Base-by-base conservation (phyloP, 2,329 filamentous ascomycete genomes). In the Xylariales sp. region DNA sequence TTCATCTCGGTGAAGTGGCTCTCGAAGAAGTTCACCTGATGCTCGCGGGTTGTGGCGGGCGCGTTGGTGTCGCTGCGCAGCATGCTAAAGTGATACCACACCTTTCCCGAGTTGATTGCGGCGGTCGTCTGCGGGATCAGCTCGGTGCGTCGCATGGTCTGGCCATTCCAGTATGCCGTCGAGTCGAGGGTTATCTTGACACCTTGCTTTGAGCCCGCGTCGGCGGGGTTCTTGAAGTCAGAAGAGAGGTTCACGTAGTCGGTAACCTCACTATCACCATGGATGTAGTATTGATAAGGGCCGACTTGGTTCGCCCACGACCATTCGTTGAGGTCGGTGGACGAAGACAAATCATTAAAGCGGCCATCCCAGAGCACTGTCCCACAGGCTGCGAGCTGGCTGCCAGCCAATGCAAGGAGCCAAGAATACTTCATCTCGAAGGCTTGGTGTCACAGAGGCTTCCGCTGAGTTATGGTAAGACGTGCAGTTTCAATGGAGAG, bases 1-100 rank as follows among this genome's bases (percentile, higher is more conserved):
- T 93, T 92, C 77, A 93, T 80, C 82, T 93, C 91, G 12, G 90
- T 92, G 79, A 93, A 93, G 80, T 93, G 90, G 77, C 84, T 87
- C 80, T 92, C 90, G 80, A 89, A 89, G 78, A 85, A 85, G 76
- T 78, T 80, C 74, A 84, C 83, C 79, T 93, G 90, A 78, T 93
- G 91, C 81, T 93, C 90, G 62, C 89, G 85, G 10, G 83, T 85
- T 4, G 84, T 80, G 48, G 84, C 85, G 0, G 91, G 91, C 0
- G 89, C 82, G 74, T 92, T 92, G 18, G 80, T 83, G 50, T 81
- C 82, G 14, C 80, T 82, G 53, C 86, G 83, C 83, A 86, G 88
- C 71, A 93, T 85, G 67, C 85, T 89, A 80, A 93, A 93, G 79
- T 93, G 91, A 79, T 93, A 93, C 80, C 85, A 91, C 41, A 92